Base-by-base conservation (phyloP, 2,329 filamentous ascomycete species). In the Diaporthe citrichinensis region DNA sequence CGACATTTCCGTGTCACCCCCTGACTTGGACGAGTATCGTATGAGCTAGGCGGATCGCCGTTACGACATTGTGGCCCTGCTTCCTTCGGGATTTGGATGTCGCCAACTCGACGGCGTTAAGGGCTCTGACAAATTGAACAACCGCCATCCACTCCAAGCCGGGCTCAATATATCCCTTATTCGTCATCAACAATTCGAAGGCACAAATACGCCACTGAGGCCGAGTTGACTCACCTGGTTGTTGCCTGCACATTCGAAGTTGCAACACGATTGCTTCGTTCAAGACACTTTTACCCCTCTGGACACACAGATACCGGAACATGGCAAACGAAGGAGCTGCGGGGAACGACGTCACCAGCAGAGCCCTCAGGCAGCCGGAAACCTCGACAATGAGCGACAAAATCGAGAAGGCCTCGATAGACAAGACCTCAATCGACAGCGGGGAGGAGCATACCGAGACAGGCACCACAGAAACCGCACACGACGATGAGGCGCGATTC, bases 331-430 rank as follows among this genome's bases (percentile, higher is more conserved):
- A 76, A 41, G 62, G 9, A 46, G 61, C 46, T 25, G 14, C 39
- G 17, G 62, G 31, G 46, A 67, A 23, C 4, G 58, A 65, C 15
- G 23, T 67, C 23, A 14, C 39, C 46, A 46, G 59, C 31, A 51
- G 15, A 53, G 28, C 31, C 14, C 75, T 57, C 28, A 59, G 34
- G 36, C 51, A 44, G 68, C 51, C 20, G 17, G 58, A 58, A 3
- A 57, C 53, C 3, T 68, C 67, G 28, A 51, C 51, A 49, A 36
- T 59, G 46, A 57, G 67, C 46, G 53, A 67, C 53, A 77, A 58
- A 58, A 58, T 44, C 14, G 79, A 79, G 68, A 77, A 78, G 74
- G 67, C 62, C 28, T 65, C 76, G 34, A 76, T 74, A 34, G 72
- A 72, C 8, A 73, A 73, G 53, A 53, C 28, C 7, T 69, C 65